These are phyloP conservation scores for Hemileccinum rubropunctum DNA, from an alignment of 768 basidiomycete species.

Conservation along the genomic window DNA sequence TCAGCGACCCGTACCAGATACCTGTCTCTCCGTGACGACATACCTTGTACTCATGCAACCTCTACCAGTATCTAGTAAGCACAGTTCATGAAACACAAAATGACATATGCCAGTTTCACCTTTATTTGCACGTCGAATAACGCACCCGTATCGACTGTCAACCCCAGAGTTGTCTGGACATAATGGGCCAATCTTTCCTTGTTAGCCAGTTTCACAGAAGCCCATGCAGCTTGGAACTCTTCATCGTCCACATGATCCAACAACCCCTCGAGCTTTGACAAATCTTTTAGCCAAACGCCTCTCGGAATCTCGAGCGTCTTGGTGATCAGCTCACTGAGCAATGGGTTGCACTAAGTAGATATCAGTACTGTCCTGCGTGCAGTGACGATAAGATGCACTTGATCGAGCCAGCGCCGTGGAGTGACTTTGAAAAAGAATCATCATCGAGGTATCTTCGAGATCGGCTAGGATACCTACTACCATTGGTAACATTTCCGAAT, in stretches of 20 bases:
- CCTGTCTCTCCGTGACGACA: neutral
- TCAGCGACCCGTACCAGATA: neutral
- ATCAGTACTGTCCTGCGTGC: constrained; percentile 1
- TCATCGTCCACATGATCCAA: constrained; percentile 69
- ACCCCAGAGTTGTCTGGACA: constrained; percentile 67
- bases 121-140: constrained; percentile 94
- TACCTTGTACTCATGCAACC: constrained; percentile 91
- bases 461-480: constrained; percentile 49
- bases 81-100: neutral
- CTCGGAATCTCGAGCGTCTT: constrained; percentile 73
- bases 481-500: constrained; percentile 92
- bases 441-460: neutral
- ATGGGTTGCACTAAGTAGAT: constrained; percentile 75
- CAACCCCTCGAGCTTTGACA: constrained; percentile 75
- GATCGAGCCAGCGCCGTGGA: constrained; percentile 90
- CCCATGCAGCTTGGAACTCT: constrained; percentile 77
- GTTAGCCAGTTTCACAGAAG: constrained; percentile 82
- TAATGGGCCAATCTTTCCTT: constrained; percentile 84
- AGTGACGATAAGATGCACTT: constrained; percentile 35
- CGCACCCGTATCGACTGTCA: constrained; percentile 69
- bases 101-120: constrained; percentile 32
- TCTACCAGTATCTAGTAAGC: constrained; percentile 38
- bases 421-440: constrained; percentile 51
- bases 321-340: constrained; percentile 81
- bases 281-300: constrained; percentile 81